Evolutionary conservation across 208 protist genomes (phyloP).

Genomic region (Crithidia fasciculata): DNA sequence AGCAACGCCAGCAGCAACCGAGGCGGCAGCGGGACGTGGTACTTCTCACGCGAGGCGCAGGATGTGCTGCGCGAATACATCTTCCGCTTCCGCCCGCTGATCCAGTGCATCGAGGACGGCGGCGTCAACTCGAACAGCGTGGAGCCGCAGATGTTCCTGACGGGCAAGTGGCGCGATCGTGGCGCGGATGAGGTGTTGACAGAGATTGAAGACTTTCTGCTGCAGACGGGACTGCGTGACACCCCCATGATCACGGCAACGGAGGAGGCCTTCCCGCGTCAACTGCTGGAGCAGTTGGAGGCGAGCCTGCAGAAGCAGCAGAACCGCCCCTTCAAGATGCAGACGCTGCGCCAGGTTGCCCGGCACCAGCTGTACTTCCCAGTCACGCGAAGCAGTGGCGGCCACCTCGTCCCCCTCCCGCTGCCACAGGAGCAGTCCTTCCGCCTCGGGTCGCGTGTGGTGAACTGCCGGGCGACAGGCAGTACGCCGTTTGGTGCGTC

Average conservation of each 20-base stretch:
- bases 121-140: constrained; percentile 52
- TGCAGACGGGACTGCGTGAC: constrained; percentile 52
- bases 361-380: constrained; percentile 84
- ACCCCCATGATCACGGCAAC: constrained; percentile 74
- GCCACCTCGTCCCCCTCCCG: constrained; percentile 77
- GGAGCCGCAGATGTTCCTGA: constrained; percentile 82
- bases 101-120: constrained; percentile 68
- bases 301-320: constrained; percentile 43
- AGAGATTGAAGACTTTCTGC: constrained; percentile 77
- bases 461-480: constrained; percentile 85
- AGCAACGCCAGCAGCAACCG: constrained; percentile 56
- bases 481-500: constrained; percentile 76
- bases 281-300: constrained; percentile 72
- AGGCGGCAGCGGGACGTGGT: constrained; percentile 71
- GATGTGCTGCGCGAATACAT: constrained; percentile 70
- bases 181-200: constrained; percentile 71
- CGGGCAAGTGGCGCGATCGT: constrained; percentile 61
- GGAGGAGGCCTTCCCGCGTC: constrained; percentile 75
- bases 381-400: constrained; percentile 59
- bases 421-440: constrained; percentile 75
- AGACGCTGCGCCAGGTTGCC: constrained; percentile 51
- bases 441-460: constrained; percentile 78
- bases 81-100: constrained; percentile 66
- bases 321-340: constrained; percentile 42
- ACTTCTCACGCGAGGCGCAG: constrained; percentile 75